Evolutionary conservation across 1,284 basidiomycete genomes (phyloP).

Genomic region (Violaceomyces palustris): DNA sequence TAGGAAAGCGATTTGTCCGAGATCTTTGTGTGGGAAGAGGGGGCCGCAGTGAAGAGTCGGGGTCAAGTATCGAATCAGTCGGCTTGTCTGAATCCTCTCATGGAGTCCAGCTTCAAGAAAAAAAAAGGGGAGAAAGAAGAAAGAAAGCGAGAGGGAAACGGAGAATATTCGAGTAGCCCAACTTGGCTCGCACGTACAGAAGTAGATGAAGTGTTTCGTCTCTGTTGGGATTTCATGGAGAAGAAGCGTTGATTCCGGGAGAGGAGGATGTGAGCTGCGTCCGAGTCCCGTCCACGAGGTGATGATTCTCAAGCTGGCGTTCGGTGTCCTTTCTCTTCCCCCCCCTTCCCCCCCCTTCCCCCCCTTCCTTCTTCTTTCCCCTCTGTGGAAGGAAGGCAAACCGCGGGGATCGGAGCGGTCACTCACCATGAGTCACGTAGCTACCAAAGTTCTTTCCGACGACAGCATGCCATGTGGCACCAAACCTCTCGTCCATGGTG

Average conservation of each 20-base stretch:
- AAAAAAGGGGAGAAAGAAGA: not conserved
- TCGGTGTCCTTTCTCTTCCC: too few species aligned
- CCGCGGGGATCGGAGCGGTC: too few species aligned
- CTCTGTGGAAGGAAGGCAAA: too few species aligned
- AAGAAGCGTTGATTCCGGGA: not conserved
- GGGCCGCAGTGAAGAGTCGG: not conserved
- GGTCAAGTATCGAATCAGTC: not conserved
- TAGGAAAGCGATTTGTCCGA: slow-evolving; percentile 49
- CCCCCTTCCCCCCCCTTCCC: too few species aligned
- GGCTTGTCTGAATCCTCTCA: not conserved
- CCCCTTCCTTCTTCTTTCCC: too few species aligned
- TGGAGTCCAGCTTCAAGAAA: not conserved
- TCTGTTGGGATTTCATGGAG: slow-evolving; percentile 13
- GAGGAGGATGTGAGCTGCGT: too few species aligned
- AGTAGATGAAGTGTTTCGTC: slow-evolving; percentile 52
- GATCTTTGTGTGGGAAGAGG: slow-evolving; percentile 22
- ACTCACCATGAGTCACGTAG: slow-evolving; percentile 91
- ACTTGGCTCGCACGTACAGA: slow-evolving; percentile 36
- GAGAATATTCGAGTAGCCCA: not conserved
- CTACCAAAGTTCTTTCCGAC: slow-evolving; percentile 88
- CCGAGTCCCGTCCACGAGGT: too few species aligned
- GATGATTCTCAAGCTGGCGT: too few species aligned
- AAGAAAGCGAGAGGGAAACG: not conserved
- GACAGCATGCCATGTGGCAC: slow-evolving; percentile 94
- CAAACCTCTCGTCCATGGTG: slow-evolving; percentile 85